These are phyloP conservation scores for Phytopythium helicoides DNA, from an alignment of 352 stramenopile genomes.

Conservation along the genomic window DNA sequence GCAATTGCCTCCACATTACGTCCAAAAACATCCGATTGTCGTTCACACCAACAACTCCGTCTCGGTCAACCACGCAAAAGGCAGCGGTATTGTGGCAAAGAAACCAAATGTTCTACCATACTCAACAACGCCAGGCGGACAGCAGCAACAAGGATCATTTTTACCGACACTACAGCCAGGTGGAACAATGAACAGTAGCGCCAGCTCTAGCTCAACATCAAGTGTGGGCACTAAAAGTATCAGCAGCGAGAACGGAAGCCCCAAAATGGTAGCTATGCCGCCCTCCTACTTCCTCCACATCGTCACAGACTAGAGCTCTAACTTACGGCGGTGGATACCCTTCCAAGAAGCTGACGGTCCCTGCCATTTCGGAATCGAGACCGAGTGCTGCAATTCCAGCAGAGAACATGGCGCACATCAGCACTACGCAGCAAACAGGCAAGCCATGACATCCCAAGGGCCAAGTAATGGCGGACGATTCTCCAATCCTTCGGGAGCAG, in stretches of 20 bases:
- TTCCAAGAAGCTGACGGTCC: constrained; percentile 37
- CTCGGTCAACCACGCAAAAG: background rate
- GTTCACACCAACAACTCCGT: background rate
- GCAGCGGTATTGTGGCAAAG: background rate
- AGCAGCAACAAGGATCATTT: constrained; percentile 19
- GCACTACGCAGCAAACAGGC: constrained; percentile 25
- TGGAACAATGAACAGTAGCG: constrained; percentile 21
- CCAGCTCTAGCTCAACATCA: constrained; percentile 26
- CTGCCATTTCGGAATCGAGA: constrained; percentile 35
- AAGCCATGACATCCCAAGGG: constrained; percentile 65
- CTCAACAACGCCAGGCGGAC: constrained; percentile 1
- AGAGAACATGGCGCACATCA: constrained; percentile 43
- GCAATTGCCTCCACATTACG: constrained; percentile 5
- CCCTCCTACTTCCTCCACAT: constrained; percentile 18
- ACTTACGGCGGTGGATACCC: constrained; percentile 7
- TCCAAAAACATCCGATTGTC: background rate
- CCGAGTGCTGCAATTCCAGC: constrained; percentile 13
- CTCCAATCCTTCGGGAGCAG: background rate
- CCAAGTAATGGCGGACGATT: background rate
- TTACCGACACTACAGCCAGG: constrained; percentile 25
- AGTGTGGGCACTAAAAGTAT: constrained; percentile 18
- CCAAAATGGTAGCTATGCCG: constrained; percentile 12
- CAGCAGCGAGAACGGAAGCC: constrained; percentile 13
- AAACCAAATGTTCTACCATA: background rate
- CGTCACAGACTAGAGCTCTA: background rate